These are phyloP conservation scores for Phytophthora cryptogea DNA, from an alignment of 352 stramenopile species.

Conservation along the genomic window DNA sequence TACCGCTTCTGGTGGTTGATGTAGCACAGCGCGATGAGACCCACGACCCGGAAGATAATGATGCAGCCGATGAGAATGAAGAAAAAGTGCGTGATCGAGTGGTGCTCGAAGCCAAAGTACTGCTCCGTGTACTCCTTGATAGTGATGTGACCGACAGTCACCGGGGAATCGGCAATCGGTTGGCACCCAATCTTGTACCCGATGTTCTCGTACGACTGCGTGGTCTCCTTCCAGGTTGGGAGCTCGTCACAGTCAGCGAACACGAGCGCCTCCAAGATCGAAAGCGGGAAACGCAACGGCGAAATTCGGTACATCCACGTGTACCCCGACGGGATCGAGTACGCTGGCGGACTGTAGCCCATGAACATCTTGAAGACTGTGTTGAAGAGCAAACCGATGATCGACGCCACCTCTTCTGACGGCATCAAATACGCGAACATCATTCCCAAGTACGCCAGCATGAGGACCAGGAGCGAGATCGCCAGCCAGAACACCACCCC, in stretches of 20 bases:
- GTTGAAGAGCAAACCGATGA: slow-evolving; percentile 45
- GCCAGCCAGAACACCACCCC: slow-evolving; percentile 31
- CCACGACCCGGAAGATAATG: slow-evolving; percentile 35
- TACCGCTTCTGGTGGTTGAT: slow-evolving; percentile 40
- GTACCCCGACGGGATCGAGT: slow-evolving; percentile 13
- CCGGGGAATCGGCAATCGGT: slow-evolving; percentile 20
- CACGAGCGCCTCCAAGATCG: slow-evolving; percentile 22
- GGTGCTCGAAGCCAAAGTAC: slow-evolving; percentile 22
- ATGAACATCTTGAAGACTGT: slow-evolving; percentile 56
- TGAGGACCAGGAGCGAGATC: slow-evolving; percentile 29
- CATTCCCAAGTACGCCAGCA: slow-evolving; percentile 74
- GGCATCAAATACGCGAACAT: slow-evolving; percentile 66
- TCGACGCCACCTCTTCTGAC: slow-evolving; percentile 40
- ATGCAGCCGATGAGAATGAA: slow-evolving; percentile 26
- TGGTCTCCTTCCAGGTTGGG: slow-evolving; percentile 20
- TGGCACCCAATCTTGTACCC: slow-evolving; percentile 28
- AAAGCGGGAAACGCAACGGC: slow-evolving; percentile 13
- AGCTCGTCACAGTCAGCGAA: slow-evolving; percentile 33
- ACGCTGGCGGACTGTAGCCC: slow-evolving; percentile 46
- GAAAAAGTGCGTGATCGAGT: slow-evolving; percentile 32
- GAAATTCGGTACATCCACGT: slow-evolving; percentile 23
- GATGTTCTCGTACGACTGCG: slow-evolving; percentile 12
- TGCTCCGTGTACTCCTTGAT: slow-evolving; percentile 21
- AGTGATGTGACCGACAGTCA: slow-evolving; percentile 21
- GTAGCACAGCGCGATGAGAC: slow-evolving; percentile 21